Percentiles rank a stretch among this genome's conserved stretches.
phyloP scores from a whole-genome alignment of 1,284 basidiomycete species.

The Marasmius tenuissimus region DNA sequence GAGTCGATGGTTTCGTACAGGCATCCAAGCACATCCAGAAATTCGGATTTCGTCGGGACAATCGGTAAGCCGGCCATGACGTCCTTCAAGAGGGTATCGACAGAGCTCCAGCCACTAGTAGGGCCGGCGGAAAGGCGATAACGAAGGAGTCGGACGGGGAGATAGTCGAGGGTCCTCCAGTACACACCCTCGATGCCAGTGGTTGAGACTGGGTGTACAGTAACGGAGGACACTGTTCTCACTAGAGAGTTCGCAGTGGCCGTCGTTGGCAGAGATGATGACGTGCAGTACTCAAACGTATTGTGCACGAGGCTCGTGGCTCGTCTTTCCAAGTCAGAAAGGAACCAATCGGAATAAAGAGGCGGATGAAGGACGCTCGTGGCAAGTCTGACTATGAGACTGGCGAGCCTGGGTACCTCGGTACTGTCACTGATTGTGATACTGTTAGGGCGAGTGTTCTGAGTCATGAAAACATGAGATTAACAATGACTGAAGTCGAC shows the following conservation, averaged over 20 bases:
- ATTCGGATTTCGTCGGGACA: constrained; percentile 11
- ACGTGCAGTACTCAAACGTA: constrained; percentile 48
- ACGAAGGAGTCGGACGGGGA: constrained; percentile 32
- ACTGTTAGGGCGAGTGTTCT: constrained; percentile 24
- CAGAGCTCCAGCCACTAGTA: constrained; percentile 19
- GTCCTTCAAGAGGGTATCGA: constrained; percentile 21
- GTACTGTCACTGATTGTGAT: constrained; percentile 37
- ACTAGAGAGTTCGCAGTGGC: constrained; percentile 38
- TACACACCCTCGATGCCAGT: background rate
- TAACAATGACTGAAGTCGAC: background rate
- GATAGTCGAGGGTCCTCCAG: constrained; percentile 7
- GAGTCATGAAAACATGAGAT: constrained; percentile 16
- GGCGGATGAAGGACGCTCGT: constrained; percentile 39
- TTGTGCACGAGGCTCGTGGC: constrained; percentile 37
- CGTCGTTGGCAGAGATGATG: constrained; percentile 35
- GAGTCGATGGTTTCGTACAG: constrained; percentile 14
- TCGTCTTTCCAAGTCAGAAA: constrained; percentile 44
- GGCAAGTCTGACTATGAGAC: constrained; percentile 43
- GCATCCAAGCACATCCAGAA: constrained; percentile 16
- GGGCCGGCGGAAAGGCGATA: constrained; percentile 26
- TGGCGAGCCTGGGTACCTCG: constrained; percentile 45
- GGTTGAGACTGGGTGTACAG: background rate
- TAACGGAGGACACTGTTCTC: constrained; percentile 32
- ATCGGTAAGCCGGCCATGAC: constrained; percentile 9
- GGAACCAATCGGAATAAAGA: constrained; percentile 44